Base-by-base conservation (phyloP, 805 yeast species). In the Schizosaccharomyces cryophilus region DNA sequence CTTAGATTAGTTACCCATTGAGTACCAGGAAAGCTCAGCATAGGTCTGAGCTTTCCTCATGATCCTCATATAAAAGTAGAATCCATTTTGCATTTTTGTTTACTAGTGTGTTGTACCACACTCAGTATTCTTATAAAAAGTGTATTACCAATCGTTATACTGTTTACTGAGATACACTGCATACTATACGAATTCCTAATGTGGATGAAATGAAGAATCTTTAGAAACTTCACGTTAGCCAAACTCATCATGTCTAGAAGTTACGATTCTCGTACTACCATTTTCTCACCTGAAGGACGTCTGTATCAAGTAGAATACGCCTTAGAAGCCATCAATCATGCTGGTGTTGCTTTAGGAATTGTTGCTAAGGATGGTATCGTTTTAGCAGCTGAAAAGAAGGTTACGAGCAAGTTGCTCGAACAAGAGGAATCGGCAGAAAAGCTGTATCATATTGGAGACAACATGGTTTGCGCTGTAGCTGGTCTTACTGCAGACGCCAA, bases 201-300 rank as follows among this genome's bases (percentile, higher is more conserved):
- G 35, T 38, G 35, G 29, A 21, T n/a, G 17, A 24, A n/a, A 15
- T 55, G 26, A 21, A 21, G 26, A n/a, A 15, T 29, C 54, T 24
- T 45, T 26, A n/a, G 26, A n/a, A 35, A 30, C 42, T 42, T 38
- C 29, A 7, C 58, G 35, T 42, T 19, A 29, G 29, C 45, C 38
- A 60, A 21, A 21, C 30, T 24, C 62, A 65, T 45, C 61, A 79
- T 78, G 82, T 82, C 82, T 19, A 87, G 96, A 67, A 83, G 99
- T 80, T 93, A 93, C 87, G 99, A 93, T 74, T 85, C 95, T 64
- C 82, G 99, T 79, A 93, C 99, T 60, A 93, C 98, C 4, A 94
- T 93, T 69, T 93, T 93, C 75, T 90, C 97, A 48, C 99, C 99
- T 9, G 99, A 93, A 72, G 99, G 99, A 48, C 81, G 98, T 73